A percentile compares a stretch with the other conserved stretches of the same genome.
Conservation (phyloP, 1,284 basidiomycete genomes). For the Trichosporon sp. region DNA sequence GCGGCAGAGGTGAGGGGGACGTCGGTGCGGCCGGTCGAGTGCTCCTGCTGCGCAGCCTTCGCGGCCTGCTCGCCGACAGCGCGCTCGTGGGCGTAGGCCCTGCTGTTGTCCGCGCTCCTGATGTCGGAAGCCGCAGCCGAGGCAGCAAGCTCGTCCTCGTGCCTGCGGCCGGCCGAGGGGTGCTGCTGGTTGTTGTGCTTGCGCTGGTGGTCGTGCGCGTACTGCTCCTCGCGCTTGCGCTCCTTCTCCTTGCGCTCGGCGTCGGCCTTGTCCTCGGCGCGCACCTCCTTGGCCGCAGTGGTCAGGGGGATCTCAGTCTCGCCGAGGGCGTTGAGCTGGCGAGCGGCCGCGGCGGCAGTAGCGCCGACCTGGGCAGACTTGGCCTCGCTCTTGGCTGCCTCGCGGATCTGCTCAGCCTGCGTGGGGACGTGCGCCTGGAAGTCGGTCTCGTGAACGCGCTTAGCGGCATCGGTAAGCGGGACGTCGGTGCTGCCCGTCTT, state of each 20-base stretch:
- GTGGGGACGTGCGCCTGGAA: neutral
- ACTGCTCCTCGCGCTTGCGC: neutral
- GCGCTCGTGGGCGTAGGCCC: neutral
- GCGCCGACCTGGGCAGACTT: neutral
- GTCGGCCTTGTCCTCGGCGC: neutral
- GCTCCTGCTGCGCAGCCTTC: neutral
- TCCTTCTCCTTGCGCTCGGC: conserved; percentile 22
- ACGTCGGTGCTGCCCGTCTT: neutral
- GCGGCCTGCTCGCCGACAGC: neutral
- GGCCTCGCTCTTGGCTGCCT: neutral
- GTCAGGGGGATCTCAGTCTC: neutral
- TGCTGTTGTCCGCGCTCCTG: neutral
- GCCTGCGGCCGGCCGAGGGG: neutral
- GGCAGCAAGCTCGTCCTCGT: neutral
- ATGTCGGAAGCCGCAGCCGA: neutral
- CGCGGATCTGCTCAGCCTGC: neutral
- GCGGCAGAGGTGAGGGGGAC: neutral
- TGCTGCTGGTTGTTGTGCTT: neutral
- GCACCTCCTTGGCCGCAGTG: neutral
- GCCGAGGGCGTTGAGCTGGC: neutral
- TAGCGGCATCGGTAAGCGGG: neutral
- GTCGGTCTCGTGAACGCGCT: neutral
- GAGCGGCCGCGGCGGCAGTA: neutral
- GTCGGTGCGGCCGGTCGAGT: neutral
- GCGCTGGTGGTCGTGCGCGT: neutral